These are phyloP conservation scores for Mucor indicus DNA, from an alignment of 371 early-diverging fungal genomes.

Conservation along the genomic window DNA sequence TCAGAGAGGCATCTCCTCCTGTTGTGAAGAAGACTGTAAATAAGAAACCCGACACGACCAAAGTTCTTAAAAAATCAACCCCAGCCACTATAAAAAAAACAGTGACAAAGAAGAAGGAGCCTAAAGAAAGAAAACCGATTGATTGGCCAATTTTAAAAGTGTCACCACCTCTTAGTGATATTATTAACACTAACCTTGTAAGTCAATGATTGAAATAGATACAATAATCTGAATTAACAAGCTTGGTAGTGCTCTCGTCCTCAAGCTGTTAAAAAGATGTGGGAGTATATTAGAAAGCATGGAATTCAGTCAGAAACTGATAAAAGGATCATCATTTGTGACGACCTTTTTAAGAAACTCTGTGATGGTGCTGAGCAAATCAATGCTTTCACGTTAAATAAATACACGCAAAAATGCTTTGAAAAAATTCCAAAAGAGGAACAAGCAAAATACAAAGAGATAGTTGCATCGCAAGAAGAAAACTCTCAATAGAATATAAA, in stretches of 20 bases:
- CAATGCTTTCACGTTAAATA: conserved; percentile 15
- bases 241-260: conserved; percentile 33
- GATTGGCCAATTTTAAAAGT: conserved; percentile 18
- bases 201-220: background rate
- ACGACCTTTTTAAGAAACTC: conserved; percentile 28
- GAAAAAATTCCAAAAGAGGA: conserved; percentile 15
- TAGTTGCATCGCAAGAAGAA: too few species aligned
- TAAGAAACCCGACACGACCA: background rate
- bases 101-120: conserved; percentile 6
- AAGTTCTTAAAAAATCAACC: background rate
- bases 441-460: conserved; percentile 4
- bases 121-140: conserved; percentile 5
- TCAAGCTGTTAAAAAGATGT: conserved; percentile 42
- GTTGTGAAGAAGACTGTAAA: background rate
- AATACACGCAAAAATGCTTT: conserved; percentile 12
- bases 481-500: too few species aligned
- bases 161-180: conserved; percentile 23
- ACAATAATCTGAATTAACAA: background rate
- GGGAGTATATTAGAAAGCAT: conserved; percentile 47
- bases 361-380: conserved; percentile 10
- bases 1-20: background rate
- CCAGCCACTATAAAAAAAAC: conserved; percentile 4
- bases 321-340: conserved; percentile 36
- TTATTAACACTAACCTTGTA: conserved; percentile 15
- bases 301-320: conserved; percentile 40